Evolutionary conservation across 1,284 basidiomycete genomes (phyloP).

Genomic region (Pyrrhoderma lamaoense): DNA sequence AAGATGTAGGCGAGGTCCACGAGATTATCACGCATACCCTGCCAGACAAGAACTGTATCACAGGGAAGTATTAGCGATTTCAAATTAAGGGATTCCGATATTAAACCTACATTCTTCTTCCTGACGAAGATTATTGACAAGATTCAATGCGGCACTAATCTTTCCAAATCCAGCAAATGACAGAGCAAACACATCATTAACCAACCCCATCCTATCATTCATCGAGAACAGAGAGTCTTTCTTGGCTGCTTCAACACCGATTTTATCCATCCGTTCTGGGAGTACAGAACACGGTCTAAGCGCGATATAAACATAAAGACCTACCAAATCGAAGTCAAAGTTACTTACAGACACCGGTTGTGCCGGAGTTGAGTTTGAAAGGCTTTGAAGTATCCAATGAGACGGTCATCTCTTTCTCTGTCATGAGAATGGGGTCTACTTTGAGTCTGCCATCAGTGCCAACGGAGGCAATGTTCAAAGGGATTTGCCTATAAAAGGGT

Average conservation of each 20-base stretch:
- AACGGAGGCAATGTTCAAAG: slow-evolving; percentile 69
- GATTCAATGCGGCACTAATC: slow-evolving; percentile 69
- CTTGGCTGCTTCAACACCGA: slow-evolving; percentile 75
- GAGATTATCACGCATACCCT: slow-evolving; percentile 53
- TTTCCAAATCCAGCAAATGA: slow-evolving; percentile 75
- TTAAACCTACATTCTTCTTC: slow-evolving; percentile 66
- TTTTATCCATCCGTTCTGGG: slow-evolving; percentile 73
- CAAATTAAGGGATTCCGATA: neutral
- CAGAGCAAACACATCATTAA: slow-evolving; percentile 76
- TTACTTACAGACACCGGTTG: slow-evolving; percentile 79
- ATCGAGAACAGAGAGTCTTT: slow-evolving; percentile 61
- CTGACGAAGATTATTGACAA: slow-evolving; percentile 60
- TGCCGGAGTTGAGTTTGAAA: slow-evolving; percentile 87
- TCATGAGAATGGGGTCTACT: slow-evolving; percentile 65
- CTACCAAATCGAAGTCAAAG: neutral
- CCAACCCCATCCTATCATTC: slow-evolving; percentile 82
- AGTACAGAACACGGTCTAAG: slow-evolving; percentile 84
- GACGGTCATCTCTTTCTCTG: slow-evolving; percentile 63
- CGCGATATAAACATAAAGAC: too few relatives aligned
- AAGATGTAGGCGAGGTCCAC: slow-evolving; percentile 59
- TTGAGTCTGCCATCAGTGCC: slow-evolving; percentile 49
- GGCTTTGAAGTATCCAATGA: slow-evolving; percentile 63
- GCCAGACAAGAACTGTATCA: slow-evolving; percentile 64
- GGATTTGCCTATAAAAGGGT: slow-evolving; percentile 60
- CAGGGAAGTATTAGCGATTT: neutral